A percentile compares a stretch with the other conserved stretches of the same genome.
These are phyloP conservation scores for Clitoria ternatea DNA, from an alignment of 306 rosid species.

Conservation along the genomic window DNA sequence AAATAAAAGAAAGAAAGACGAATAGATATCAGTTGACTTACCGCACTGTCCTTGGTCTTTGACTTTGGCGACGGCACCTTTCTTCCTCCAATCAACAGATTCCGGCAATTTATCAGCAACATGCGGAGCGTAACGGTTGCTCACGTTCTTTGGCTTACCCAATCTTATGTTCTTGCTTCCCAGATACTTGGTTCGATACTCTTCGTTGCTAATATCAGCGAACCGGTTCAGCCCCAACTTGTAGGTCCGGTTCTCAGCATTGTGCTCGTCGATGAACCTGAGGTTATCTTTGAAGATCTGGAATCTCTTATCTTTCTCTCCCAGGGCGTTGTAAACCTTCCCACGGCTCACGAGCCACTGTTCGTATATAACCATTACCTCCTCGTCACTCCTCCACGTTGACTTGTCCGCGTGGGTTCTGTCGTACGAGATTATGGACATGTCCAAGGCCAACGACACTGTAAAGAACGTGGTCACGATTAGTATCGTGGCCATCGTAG, in stretches of 20 bases:
- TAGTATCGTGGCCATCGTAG: slow-evolving; percentile 16
- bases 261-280: slow-evolving; percentile 63
- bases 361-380: slow-evolving; percentile 55
- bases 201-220: slow-evolving; percentile 84
- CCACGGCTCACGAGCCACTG: slow-evolving; percentile 64
- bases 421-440: slow-evolving; percentile 59
- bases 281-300: slow-evolving; percentile 80
- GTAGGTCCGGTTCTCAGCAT: slow-evolving; percentile 53
- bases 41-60: slow-evolving; percentile 86
- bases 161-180: slow-evolving; percentile 33
- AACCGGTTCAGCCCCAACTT: slow-evolving; percentile 74
- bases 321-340: slow-evolving; percentile 45
- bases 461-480: slow-evolving; percentile 34
- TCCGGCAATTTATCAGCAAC: slow-evolving; percentile 60
- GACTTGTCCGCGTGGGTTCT: slow-evolving; percentile 24
- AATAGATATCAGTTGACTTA: neutral
- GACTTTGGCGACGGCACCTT: slow-evolving; percentile 60
- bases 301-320: slow-evolving; percentile 62
- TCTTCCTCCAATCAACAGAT: slow-evolving; percentile 76
- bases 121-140: slow-evolving; percentile 52
- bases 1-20: neutral
- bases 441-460: slow-evolving; percentile 48
- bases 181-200: slow-evolving; percentile 58
- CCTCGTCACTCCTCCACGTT: slow-evolving; percentile 46
- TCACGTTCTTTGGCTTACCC: slow-evolving; percentile 18